Evolutionary conservation across 2,329 filamentous ascomycete species (phyloP), one percentile per base, ranked within the genome.

Genomic region (Curvularia eragrostidis): DNA sequence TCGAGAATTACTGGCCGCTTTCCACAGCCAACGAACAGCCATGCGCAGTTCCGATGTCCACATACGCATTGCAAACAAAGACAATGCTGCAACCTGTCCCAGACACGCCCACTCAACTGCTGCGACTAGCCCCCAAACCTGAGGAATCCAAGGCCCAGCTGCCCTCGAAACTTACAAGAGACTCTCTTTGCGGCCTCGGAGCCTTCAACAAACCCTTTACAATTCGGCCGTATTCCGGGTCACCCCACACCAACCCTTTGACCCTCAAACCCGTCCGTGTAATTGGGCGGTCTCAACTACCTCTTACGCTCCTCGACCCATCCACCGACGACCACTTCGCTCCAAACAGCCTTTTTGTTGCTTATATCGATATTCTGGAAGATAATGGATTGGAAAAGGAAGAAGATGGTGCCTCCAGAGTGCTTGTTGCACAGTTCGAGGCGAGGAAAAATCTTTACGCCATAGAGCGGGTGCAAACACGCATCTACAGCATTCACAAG

Each of bases 401-500:
- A 4, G 54, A 51, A 0, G 24, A 32, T 24, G 46, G 39, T 19
- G 18, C 41, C 8, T 56, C 68, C 2, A 72, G 63, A 48, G 65
- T 78, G 26, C 74, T 78, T 28, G 64, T 78, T 53, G 75, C 75
- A 39, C 67, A 69, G 6, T 52, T 69, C 38, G 74, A 75, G 41
- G 59, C 64, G 7, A 72, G 94, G 63, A 90, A 91, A 77, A 85
- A 88, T 0, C 74, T 98, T 2, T 97, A 93, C 90, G 86, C 87
- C 53, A 91, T 93, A 30, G 90, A 93, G 77, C 82, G 85, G 23
- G 85, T 90, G 34, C 79, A 81, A 15, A 75, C 78, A 46, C 83
- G 83, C 0, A 79, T 89, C 3, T 93, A 91, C 72, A 84, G 85
- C 10, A 72, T 91, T 24, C 93, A 88, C 74, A 87, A 85, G 66